phyloP scores from a whole-genome alignment of 2,329 filamentous ascomycete genomes.

The Eutypella sp. region DNA sequence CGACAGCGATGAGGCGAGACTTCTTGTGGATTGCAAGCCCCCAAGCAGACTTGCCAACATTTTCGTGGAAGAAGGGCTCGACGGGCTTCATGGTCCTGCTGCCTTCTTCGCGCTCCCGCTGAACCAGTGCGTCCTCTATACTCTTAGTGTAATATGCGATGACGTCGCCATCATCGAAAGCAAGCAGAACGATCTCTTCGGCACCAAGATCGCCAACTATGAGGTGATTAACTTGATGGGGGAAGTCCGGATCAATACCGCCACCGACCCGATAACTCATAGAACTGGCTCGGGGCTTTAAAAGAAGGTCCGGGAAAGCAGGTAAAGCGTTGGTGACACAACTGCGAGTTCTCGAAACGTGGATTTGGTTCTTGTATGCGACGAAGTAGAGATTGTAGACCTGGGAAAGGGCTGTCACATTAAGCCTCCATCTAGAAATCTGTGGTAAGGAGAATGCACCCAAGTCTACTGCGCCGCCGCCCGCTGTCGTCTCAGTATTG shows the following conservation, averaged over 20 bases:
- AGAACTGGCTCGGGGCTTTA: constrained; percentile 39
- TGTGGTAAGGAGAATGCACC: constrained; percentile 13
- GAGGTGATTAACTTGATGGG: constrained; percentile 66
- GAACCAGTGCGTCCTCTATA: constrained; percentile 30
- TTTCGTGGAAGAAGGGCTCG: constrained; percentile 63
- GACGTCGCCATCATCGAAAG: constrained; percentile 72
- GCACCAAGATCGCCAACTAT: constrained; percentile 63
- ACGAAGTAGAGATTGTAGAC: constrained; percentile 58
- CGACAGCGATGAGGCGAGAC: constrained; percentile 81
- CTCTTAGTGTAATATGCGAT: constrained; percentile 61
- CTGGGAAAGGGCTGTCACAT: constrained; percentile 55
- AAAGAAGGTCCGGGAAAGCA: constrained; percentile 42
- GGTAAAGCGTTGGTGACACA: constrained; percentile 44
- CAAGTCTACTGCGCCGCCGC: constrained; percentile 13
- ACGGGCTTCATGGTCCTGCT: constrained; percentile 4
- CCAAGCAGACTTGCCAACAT: constrained; percentile 79
- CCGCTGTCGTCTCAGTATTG: background rate
- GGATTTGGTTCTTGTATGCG: constrained; percentile 52
- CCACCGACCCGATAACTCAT: constrained; percentile 41
- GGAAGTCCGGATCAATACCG: constrained; percentile 43
- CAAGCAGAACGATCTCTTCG: constrained; percentile 63
- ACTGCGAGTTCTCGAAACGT: constrained; percentile 49
- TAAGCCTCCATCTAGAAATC: constrained; percentile 42
- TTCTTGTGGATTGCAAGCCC: constrained; percentile 76
- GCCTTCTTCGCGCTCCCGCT: constrained; percentile 18